These are phyloP conservation scores for Narthecium ossifragum DNA, from an alignment of 106 monocot species.

Conservation along the genomic window DNA sequence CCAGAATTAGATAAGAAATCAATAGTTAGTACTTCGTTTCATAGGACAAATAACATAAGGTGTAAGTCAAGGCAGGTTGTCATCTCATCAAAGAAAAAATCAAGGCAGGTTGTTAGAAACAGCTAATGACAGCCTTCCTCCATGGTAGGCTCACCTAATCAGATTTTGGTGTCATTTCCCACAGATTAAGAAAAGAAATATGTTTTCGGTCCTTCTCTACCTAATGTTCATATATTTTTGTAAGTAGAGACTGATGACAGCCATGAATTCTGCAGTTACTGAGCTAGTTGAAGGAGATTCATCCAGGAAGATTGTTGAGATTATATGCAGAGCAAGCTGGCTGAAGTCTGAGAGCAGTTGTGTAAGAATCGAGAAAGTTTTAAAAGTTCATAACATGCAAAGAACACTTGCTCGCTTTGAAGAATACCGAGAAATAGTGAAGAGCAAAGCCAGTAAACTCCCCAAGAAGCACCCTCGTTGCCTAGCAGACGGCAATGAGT, in stretches of 20 bases:
- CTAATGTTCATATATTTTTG: not conserved
- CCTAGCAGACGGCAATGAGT: conserved; percentile 90
- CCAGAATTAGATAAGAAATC: too few species aligned
- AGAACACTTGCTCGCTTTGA: conserved; percentile 81
- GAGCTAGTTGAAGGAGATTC: conserved; percentile 92
- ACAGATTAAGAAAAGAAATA: not conserved
- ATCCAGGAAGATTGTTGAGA: conserved; percentile 92
- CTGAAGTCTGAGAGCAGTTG: conserved; percentile 60
- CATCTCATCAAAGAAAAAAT: not conserved
- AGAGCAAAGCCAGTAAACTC: conserved; percentile 67
- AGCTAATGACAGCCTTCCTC: not conserved
- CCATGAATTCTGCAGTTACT: conserved; percentile 51
- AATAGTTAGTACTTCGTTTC: too few species aligned
- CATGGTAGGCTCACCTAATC: not conserved
- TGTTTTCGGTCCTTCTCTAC: not conserved
- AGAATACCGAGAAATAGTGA: conserved; percentile 78
- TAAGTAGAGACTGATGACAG: not conserved
- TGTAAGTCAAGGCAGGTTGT: too few species aligned
- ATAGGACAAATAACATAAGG: too few species aligned
- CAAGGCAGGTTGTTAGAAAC: not conserved
- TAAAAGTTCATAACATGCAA: conserved; percentile 93
- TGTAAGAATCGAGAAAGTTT: conserved; percentile 67
- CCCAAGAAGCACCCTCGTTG: conserved; percentile 95
- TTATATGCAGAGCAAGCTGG: conserved; percentile 87
- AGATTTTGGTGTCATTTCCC: not conserved